Conservation (phyloP, 257 asterid species). For the Thymus quinquecostatus region DNA sequence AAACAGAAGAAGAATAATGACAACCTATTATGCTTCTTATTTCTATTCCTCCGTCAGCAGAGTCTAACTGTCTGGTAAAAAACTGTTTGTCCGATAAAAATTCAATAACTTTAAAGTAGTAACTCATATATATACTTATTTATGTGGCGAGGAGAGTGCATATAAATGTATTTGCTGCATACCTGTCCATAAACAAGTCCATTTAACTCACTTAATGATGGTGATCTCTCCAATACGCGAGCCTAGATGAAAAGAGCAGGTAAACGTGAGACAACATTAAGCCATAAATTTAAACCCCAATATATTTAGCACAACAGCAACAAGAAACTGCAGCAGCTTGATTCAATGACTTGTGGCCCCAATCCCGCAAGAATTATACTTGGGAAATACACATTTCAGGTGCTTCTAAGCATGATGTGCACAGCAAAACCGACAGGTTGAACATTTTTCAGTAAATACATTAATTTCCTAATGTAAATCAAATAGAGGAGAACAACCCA, state of each 20-base stretch:
- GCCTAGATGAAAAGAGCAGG: constrained; percentile 55
- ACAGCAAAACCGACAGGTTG: constrained; percentile 4
- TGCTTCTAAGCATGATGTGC: neutral
- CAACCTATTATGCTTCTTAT: neutral
- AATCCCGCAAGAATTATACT: constrained; percentile 1
- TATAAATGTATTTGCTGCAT: constrained; percentile 19
- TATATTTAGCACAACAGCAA: neutral
- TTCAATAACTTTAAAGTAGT: constrained; percentile 5
- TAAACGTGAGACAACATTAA: constrained; percentile 1
- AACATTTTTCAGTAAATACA: no score
- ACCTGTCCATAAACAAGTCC: constrained; percentile 95
- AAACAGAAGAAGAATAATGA: constrained; percentile 7
- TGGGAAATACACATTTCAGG: neutral
- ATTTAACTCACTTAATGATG: constrained; percentile 86
- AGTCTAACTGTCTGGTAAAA: neutral
- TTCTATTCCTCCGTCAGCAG: neutral
- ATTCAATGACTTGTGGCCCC: neutral
- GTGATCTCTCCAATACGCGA: constrained; percentile 75
- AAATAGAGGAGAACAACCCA: no score
- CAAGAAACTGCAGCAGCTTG: constrained; percentile 12
- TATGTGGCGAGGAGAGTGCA: neutral
- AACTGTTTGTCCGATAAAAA: constrained; percentile 14
- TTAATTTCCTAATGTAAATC: no score
- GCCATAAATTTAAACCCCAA: neutral
- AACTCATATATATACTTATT: neutral